Evolutionary conservation across 495 filamentous ascomycete species (phyloP), one percentile per base, ranked within the genome.

Genomic region (Lophium mytilinum): DNA sequence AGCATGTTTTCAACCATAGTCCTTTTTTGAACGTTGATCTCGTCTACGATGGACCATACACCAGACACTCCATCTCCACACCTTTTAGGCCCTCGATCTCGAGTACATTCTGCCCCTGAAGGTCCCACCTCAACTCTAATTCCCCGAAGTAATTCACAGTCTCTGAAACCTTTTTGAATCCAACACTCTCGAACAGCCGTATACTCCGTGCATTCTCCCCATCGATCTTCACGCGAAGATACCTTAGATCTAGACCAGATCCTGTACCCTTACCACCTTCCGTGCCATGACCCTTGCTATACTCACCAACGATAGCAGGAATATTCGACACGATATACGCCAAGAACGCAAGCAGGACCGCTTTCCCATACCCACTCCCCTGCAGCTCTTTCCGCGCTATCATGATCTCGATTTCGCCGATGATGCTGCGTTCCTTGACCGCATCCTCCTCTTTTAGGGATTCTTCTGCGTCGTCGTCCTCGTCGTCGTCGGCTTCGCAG

Each of bases 331-430:
- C 50, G 14, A 95, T 69, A 69, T 86, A 95, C 55, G 71, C 57
- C 57, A 95, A 55, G 61, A 96, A 90, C 0, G 81, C 67, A 17
- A 80, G 54, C n/a, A 93, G 72, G 4, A 83, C 78, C 0, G 80
- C 81, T 41, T 79, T 70, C 0, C 90, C 90, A 17, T 82, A 74
- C 0, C 90, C 90, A 10, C 70, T 71, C 0, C 86, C 71, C 50
- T 84, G 85, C 15, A 80, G 72, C 1, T 60, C 47, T 17, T 75
- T 72, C 11, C 72, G 69, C 1, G 90, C 90, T 52, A 96, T 86
- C 90, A 96, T 96, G 56, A 96, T 78, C 72, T 95, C 89, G 41
- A 96, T 68, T 58, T 95, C 90, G 17, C 87, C 90, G 18, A 85
- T 67, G 37, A 83, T 56, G 0, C 65, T 66, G 14, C 50, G 50